A percentile compares a stretch with the other conserved stretches of the same genome.
Conservation (phyloP, 2,329 filamentous ascomycete species). For the Malbranchea zuffiana region DNA sequence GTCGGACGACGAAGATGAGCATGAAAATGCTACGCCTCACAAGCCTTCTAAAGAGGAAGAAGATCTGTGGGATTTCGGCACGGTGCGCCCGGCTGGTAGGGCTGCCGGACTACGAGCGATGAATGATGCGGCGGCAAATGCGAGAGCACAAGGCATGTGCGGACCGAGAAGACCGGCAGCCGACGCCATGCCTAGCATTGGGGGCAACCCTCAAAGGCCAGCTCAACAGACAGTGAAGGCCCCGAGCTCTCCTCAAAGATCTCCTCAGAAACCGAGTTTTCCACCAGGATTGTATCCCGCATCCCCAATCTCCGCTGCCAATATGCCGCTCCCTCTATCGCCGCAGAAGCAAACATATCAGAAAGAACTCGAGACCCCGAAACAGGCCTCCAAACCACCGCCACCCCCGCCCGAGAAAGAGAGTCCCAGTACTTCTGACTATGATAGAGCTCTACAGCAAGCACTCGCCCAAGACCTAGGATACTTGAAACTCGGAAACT, state of each 20-base stretch:
- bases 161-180: too few relatives aligned
- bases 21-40: constrained; percentile 26
- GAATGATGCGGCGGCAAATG: constrained; percentile 73
- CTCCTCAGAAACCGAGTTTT: constrained; percentile 45
- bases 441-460: constrained; percentile 33
- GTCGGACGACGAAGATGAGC: constrained; percentile 54
- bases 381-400: constrained; percentile 35
- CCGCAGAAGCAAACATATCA: constrained; percentile 45
- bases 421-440: constrained; percentile 30
- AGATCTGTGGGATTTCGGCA: constrained; percentile 98
- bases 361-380: constrained; percentile 38
- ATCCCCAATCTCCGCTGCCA: constrained; percentile 42
- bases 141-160: constrained; percentile 52
- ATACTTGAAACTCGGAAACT: constrained; percentile 29
- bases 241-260: constrained; percentile 47
- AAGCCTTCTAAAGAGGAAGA: constrained; percentile 50
- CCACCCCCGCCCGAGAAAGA: constrained; percentile 20
- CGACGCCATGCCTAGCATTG: constrained; percentile 14
- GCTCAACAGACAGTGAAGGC: constrained; percentile 24
- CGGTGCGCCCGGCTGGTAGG: constrained; percentile 68
- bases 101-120: constrained; percentile 56
- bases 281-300: constrained; percentile 20
- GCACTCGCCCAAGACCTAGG: constrained; percentile 33
- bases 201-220: constrained; percentile 24
- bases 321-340: constrained; percentile 50